Evolutionary conservation across 164 flowering plant genomes (phyloP), one percentile per base, ranked within the genome.

Genomic region (Berberis thunbergii): DNA sequence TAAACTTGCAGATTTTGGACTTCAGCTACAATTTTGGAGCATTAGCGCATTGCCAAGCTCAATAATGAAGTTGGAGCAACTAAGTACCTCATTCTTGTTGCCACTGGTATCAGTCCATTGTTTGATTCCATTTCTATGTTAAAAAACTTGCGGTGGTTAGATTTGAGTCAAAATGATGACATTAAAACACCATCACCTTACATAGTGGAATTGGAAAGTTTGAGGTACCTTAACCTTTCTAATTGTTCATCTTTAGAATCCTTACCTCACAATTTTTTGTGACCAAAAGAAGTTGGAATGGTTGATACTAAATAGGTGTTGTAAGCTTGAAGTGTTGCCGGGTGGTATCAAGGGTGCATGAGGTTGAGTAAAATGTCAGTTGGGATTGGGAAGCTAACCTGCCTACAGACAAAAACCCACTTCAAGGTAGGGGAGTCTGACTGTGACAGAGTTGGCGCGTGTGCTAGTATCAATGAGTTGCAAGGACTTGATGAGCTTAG

Each of bases 211-310:
- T 45, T 45, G 53, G n/a, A 26, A 42, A 38, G 13, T 6, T 6
- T 63, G 41, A 53, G 59, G 66, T 54, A 53, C 41, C 59, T 64
- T 6, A 38, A 54, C 42, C 66, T 64, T 45, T 64, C 50, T 8
- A 1, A 6, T 11, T 7, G 12, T 52, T 3, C 13, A 6, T 10
- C n/a, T 26, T 26, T 26, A 26, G n/a, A 4, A 10, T 7, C n/a
- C 10, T 52, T 52, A 4, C 54, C 54, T 10, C 13, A 52, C 10
- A 10, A 12, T 52, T 4, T 52, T 52, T 7, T 59, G 54, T 26
- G 26, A 26, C 26, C 26, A 26, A 5, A 7, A 2, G 44, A 52
- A 54, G 7, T 64, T 64, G 39, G 49, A 64, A 9, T 54, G 59
- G 9, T 13, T 64, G 59, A 64, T 13, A 3, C 58, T 64, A 12